Percentiles rank a stretch among this genome's conserved stretches.
Conservation (phyloP, 2,329 filamentous ascomycete genomes). For the Aurifilum marmelostoma region DNA sequence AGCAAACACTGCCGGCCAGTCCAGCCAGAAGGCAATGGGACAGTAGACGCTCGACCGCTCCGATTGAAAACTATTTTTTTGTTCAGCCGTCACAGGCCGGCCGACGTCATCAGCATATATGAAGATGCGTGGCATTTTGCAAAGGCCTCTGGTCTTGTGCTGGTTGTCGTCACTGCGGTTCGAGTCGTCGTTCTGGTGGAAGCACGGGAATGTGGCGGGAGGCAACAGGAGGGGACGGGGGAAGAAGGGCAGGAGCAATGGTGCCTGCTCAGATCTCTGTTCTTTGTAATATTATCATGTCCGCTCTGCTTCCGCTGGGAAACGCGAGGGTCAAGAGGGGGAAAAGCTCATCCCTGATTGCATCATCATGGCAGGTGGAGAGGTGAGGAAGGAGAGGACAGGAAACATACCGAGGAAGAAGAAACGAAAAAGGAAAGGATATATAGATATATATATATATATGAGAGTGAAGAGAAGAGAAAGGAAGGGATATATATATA, state of each 20-base stretch:
- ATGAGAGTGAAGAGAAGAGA: not conserved
- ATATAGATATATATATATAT: not conserved
- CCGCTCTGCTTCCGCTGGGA: constrained; percentile 21
- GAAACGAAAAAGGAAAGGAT: no score
- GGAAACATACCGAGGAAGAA: no score
- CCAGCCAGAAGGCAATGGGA: not conserved
- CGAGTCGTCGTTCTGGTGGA: constrained; percentile 18
- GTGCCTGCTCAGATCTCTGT: constrained; percentile 42
- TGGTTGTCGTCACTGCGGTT: constrained; percentile 35
- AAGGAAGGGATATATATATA: no score
- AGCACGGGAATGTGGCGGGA: constrained; percentile 1
- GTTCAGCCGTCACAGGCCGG: constrained; percentile 36
- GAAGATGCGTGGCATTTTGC: not conserved
- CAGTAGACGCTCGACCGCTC: constrained; percentile 35
- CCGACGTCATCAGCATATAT: not conserved
- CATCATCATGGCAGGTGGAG: constrained; percentile 34
- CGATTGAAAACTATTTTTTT: constrained; percentile 46
- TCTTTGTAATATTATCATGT: constrained; percentile 34
- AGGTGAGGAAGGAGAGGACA: not conserved
- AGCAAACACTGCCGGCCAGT: not conserved
- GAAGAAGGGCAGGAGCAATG: not conserved
- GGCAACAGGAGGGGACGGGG: constrained; percentile 9
- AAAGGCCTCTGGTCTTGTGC: constrained; percentile 21
- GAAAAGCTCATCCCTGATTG: constrained; percentile 31
- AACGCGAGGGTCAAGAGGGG: constrained; percentile 26